Base-by-base conservation (phyloP, 1,284 basidiomycete species). In the Papiliotrema laurentii region DNA sequence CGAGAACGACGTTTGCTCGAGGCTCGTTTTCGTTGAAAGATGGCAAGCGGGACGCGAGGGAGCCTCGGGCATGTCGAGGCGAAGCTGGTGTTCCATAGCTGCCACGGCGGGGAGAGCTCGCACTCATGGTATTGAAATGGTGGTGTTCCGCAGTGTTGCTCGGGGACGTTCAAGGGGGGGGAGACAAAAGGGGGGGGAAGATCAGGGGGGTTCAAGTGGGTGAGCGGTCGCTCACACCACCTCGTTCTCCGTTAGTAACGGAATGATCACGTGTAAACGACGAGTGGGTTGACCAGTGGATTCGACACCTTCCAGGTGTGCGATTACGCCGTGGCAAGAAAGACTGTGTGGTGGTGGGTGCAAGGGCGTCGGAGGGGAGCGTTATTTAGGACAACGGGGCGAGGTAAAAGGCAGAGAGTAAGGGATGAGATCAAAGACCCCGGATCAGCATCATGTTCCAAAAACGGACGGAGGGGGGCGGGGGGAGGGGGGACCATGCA, bases 161-260 rank as follows among this genome's bases (percentile, higher is more conserved):
- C n/a, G n/a, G n/a, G n/a, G 43, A 46, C 18, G 18, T 36, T 24
- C 14, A 13, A 35, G 38, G 40, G 16, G 24, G 28, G 10, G 27
- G 30, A n/a, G n/a, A n/a, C n/a, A 31, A 39, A 21, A 28, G 37
- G 36, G 35, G 10, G 36, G 31, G 43, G 34, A 36, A 21, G 14
- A n/a, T 28, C 14, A 21, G 31, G 39, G 22, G 28, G 35, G 41
- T 37, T 30, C 26, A 21, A 48, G 51, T 34, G 42, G 38, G 43
- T 34, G 47, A 53, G 49, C 49, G 38, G 40, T 27, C 37, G 50
- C 50, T 48, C 50, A 47, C 46, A 38, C 38, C 46, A 36, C 44
- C 37, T n/a, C 35, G 21, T 18, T 26, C 16, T 4, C 10, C 19
- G 40, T 11, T 16, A 28, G n/a, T 37, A n/a, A n/a, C n/a, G n/a